Base-by-base conservation (phyloP, 129 eudicot species). In the Flaveria robusta region DNA sequence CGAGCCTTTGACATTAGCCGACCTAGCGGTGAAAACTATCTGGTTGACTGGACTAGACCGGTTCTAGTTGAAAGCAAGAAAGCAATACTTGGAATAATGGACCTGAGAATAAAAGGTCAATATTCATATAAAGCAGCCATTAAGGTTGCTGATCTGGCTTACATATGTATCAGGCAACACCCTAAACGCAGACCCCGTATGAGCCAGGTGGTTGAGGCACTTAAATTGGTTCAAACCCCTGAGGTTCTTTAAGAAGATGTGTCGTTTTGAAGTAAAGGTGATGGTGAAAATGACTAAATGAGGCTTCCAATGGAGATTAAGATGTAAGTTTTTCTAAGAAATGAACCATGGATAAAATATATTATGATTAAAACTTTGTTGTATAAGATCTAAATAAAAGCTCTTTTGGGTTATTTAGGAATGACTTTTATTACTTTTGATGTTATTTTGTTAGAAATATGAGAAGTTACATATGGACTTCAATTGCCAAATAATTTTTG, bases 41-140 rank as follows among this genome's bases (percentile, higher is more conserved):
- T 94, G 43, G 97, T 89, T 3, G 98, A 94, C 68, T 89, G 91
- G 92, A 91, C 93, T 34, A 83, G 93, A 16, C 98, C 94, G 7
- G 82, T 87, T 71, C 65, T 94, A 23, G 83, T 74, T 70, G 86
- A 89, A 74, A 84, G 39, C 79, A 94, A 89, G 81, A 91, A 84
- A 80, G 88, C 85, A 22, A 65, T 76, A 24, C 76, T 16, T 14
- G 12, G 89, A 68, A 83, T 91, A 49, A 64, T 91, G 19, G 98
- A 94, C 77, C 91, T 89, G 1, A 83, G 97, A 77, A 84, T 94
- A 70, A 91, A 91, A 19, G 93, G 93, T 37, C 96, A 94, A 59
- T 94, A 88, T 75, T 81, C 97, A 7, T 41, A 81, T 3, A 86
- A 80, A 78, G 73, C 83, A 13, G 92, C 83, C 31, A 16, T 79